Evolutionary conservation across 768 basidiomycete species (phyloP).

Genomic region (Calocybe gangraenosa): DNA sequence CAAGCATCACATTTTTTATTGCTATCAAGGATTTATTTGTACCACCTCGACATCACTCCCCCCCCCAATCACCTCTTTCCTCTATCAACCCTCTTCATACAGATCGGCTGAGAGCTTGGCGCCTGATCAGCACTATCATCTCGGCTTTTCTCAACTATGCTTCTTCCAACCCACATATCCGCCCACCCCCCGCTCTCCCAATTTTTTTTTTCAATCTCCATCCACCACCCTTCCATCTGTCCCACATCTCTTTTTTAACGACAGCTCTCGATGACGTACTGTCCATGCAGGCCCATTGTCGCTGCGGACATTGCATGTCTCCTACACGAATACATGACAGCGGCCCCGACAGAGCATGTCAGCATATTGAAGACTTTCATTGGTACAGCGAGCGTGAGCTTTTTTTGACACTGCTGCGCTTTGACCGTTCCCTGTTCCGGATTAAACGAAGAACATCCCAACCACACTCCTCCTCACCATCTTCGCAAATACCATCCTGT

Average conservation of each 20-base stretch:
- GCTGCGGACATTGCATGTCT: constrained; percentile 33
- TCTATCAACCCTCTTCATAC: not conserved
- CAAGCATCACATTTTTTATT: constrained; percentile 41
- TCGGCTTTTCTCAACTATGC: constrained; percentile 3
- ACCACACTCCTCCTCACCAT: constrained; percentile 11
- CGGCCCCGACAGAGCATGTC: not conserved
- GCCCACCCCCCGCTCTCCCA: constrained; percentile 16
- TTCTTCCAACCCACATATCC: no score
- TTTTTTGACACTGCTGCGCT: constrained; percentile 14
- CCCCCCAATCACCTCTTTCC: constrained; percentile 4
- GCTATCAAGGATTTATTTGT: constrained; percentile 39
- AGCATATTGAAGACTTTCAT: constrained; percentile 23
- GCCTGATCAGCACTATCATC: constrained; percentile 37
- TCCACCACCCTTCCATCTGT: constrained; percentile 16
- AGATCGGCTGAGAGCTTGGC: constrained; percentile 22
- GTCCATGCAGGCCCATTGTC: constrained; percentile 15
- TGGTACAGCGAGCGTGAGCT: constrained; percentile 24
- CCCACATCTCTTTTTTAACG: constrained; percentile 12
- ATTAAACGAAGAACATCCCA: constrained; percentile 16
- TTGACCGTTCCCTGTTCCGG: constrained; percentile 10
- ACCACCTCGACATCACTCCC: constrained; percentile 12
- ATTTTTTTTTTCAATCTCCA: constrained; percentile 17
- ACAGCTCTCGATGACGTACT: no score
- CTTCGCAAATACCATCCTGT: constrained; percentile 6
- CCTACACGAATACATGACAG: constrained; percentile 18